These are phyloP conservation scores for Neurospora sp. DNA, from an alignment of 495 filamentous ascomycete species.

Conservation along the genomic window DNA sequence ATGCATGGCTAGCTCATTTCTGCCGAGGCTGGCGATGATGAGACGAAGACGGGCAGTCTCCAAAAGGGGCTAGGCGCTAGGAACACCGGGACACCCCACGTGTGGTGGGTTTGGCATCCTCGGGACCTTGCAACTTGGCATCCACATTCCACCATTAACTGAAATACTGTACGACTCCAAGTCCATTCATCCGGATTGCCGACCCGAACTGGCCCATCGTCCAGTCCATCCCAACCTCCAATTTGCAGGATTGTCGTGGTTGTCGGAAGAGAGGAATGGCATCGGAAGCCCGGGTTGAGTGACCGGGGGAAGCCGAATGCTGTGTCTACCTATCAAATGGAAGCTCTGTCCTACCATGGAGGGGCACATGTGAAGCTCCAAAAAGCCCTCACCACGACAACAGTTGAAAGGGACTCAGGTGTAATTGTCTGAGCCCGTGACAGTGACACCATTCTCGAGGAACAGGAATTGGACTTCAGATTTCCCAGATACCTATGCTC, in stretches of 20 bases:
- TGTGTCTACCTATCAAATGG: background rate
- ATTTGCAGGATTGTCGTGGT: background rate
- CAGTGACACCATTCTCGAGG: background rate
- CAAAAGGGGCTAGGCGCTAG: background rate
- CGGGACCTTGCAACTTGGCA: background rate
- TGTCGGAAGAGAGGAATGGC: background rate
- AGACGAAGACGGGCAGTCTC: background rate
- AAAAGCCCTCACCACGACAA: background rate
- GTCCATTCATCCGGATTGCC: constrained; percentile 24
- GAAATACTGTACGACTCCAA: background rate
- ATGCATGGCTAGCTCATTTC: background rate
- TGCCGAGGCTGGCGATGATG: background rate
- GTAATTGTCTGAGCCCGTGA: background rate
- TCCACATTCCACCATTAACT: background rate
- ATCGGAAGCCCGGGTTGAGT: background rate
- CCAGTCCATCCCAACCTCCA: background rate
- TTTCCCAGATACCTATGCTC: background rate
- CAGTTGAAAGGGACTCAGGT: background rate
- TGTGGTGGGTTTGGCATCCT: background rate
- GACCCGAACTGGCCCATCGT: background rate
- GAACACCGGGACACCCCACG: background rate
- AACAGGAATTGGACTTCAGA: background rate
- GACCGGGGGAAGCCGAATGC: background rate
- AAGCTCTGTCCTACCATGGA: background rate
- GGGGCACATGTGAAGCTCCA: background rate